phyloP scores from a whole-genome alignment of 148 eudicot genomes.

The Selenicereus undatus region DNA sequence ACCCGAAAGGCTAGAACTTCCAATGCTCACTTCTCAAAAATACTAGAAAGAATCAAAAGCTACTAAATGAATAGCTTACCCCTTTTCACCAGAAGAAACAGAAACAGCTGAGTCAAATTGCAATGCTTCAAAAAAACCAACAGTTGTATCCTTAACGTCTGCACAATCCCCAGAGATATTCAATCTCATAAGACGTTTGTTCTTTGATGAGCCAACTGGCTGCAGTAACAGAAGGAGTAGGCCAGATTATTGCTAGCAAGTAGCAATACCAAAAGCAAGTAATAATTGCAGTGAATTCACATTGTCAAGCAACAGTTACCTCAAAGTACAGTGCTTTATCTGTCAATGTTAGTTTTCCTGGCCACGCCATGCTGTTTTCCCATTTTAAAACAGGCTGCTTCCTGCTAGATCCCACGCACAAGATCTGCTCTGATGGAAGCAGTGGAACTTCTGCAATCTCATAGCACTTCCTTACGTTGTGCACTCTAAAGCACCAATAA shows the following conservation, averaged over 20 bases:
- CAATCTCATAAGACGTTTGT: slow-evolving; percentile 47
- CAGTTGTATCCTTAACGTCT: slow-evolving; percentile 58
- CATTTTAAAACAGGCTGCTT: slow-evolving; percentile 84
- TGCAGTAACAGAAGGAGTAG: slow-evolving; percentile 32
- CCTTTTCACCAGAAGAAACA: slow-evolving; percentile 69
- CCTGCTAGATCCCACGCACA: slow-evolving; percentile 71
- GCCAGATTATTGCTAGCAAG: slow-evolving; percentile 6
- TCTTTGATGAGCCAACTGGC: slow-evolving; percentile 53
- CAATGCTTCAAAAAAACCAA: slow-evolving; percentile 70
- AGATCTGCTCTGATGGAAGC: slow-evolving; percentile 48
- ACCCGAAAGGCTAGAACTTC: background rate
- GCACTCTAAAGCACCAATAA: slow-evolving; percentile 51
- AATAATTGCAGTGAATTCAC: background rate
- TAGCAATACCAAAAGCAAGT: background rate
- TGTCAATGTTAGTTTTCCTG: slow-evolving; percentile 84
- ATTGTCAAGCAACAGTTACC: slow-evolving; percentile 36
- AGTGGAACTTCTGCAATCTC: slow-evolving; percentile 40
- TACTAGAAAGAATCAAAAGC: slow-evolving; percentile 6
- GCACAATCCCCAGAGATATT: slow-evolving; percentile 58
- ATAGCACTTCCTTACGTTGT: slow-evolving; percentile 67
- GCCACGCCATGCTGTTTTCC: slow-evolving; percentile 92
- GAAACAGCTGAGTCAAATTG: slow-evolving; percentile 86
- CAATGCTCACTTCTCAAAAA: slow-evolving; percentile 1
- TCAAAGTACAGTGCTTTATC: slow-evolving; percentile 88
- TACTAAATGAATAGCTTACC: slow-evolving; percentile 51